phyloP scores from a whole-genome alignment of 495 filamentous ascomycete genomes.

The Cudoniella acicularis region DNA sequence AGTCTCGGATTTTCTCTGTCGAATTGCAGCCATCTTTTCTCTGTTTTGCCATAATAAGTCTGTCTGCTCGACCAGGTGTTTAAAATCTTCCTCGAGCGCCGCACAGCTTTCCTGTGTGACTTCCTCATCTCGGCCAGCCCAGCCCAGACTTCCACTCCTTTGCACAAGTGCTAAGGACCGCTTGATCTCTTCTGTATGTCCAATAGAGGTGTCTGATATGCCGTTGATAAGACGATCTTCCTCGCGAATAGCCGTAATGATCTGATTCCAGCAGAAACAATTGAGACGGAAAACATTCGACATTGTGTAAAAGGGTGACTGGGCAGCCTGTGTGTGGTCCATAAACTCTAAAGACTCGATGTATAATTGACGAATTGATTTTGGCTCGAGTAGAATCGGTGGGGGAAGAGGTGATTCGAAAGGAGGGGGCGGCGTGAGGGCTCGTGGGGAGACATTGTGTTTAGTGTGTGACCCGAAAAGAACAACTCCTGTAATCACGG shows the following conservation, averaged over 20 bases:
- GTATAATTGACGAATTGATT: constrained; percentile 26
- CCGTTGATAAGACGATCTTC: constrained; percentile 25
- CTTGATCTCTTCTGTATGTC: constrained; percentile 28
- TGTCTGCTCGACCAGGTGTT: constrained; percentile 27
- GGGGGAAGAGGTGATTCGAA: constrained; percentile 16
- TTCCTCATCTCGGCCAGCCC: constrained; percentile 9
- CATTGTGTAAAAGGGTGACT: constrained; percentile 24
- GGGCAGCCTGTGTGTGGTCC: constrained; percentile 5
- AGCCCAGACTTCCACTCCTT: constrained; percentile 21
- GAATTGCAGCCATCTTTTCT: constrained; percentile 19
- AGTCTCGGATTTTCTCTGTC: constrained; percentile 15
- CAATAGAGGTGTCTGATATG: constrained; percentile 26
- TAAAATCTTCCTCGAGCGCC: constrained; percentile 25
- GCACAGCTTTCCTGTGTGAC: constrained; percentile 2
- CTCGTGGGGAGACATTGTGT: constrained; percentile 20
- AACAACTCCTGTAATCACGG: constrained; percentile 25
- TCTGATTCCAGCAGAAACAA: constrained; percentile 27
- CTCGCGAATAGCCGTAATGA: constrained; percentile 24
- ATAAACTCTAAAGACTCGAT: constrained; percentile 23
- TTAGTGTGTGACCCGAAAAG: constrained; percentile 25
- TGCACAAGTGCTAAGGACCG: constrained; percentile 21
- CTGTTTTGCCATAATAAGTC: constrained; percentile 24
- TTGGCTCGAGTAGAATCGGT: constrained; percentile 1
- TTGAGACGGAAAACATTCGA: constrained; percentile 23
- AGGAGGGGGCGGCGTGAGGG: constrained; percentile 23